Conservation (phyloP, 2,329 filamentous ascomycete species). For the Nigrospora oryzae region DNA sequence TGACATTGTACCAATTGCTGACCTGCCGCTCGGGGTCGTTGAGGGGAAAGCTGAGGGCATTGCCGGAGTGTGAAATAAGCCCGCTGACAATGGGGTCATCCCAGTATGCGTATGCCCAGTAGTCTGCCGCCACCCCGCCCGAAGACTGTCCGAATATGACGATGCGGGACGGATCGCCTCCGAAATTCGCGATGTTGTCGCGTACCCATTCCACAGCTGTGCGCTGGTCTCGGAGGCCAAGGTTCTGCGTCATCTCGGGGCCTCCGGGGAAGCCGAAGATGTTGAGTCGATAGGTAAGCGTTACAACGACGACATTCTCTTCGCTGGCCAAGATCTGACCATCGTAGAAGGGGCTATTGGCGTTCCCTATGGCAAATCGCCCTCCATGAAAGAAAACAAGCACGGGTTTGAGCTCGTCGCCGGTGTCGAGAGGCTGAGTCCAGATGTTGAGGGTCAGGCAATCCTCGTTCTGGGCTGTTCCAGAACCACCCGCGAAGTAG, state of each 20-base stretch:
- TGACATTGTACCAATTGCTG: conserved; percentile 32
- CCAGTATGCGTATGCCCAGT: conserved; percentile 38
- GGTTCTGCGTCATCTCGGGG: conserved; percentile 18
- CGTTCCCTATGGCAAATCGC: conserved; percentile 2
- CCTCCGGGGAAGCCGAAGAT: conserved; percentile 10
- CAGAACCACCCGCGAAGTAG: conserved; percentile 11
- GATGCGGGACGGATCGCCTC: conserved; percentile 27
- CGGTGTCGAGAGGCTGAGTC: conserved; percentile 17
- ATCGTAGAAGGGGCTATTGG: conserved; percentile 12
- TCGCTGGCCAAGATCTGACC: conserved; percentile 17
- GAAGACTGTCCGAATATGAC: conserved; percentile 31
- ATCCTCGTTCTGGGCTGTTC: conserved; percentile 22
- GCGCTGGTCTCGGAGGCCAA: conserved; percentile 36
- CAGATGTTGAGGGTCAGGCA: conserved; percentile 30
- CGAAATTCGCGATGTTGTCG: conserved; percentile 31
- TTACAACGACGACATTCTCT: conserved; percentile 24
- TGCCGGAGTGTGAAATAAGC: conserved; percentile 36
- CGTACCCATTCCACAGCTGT: conserved; percentile 34
- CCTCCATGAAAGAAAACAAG: conserved; percentile 29
- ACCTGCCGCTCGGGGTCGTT: conserved; percentile 23
- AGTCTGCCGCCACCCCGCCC: conserved; percentile 31
- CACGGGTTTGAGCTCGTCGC: conserved; percentile 20
- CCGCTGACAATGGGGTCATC: conserved; percentile 37
- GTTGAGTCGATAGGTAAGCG: conserved; percentile 18
- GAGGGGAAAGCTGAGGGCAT: conserved; percentile 33